Evolutionary conservation across 1,284 basidiomycete species (phyloP).

Genomic region (Pterula multifida): DNA sequence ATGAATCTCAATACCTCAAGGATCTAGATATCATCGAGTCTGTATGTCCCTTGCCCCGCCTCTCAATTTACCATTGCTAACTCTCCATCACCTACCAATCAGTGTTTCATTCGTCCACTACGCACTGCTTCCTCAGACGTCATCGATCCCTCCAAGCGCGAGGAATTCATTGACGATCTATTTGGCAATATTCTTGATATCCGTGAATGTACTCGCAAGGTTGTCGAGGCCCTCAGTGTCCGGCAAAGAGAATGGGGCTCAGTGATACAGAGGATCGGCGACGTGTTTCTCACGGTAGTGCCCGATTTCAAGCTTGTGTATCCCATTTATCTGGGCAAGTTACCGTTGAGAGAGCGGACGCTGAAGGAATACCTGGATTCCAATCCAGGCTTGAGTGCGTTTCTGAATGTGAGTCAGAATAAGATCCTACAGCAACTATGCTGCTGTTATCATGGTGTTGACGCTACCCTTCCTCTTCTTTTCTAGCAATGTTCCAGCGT

Average conservation of each 20-base stretch:
- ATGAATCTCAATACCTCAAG: slow-evolving; percentile 84
- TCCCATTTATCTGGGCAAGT: slow-evolving; percentile 75
- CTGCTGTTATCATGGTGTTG: slow-evolving; percentile 1
- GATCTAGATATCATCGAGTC: slow-evolving; percentile 81
- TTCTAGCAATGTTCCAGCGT: slow-evolving; percentile 41
- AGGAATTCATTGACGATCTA: slow-evolving; percentile 77
- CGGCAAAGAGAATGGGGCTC: slow-evolving; percentile 83
- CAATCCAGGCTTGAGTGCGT: slow-evolving; percentile 75
- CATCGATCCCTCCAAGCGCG: slow-evolving; percentile 52
- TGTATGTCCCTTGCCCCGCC: slow-evolving; percentile 22
- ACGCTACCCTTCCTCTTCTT: slow-evolving; percentile 4
- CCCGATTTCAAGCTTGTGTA: slow-evolving; percentile 84
- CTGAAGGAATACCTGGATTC: slow-evolving; percentile 77
- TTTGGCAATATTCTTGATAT: slow-evolving; percentile 84
- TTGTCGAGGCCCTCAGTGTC: slow-evolving; percentile 80
- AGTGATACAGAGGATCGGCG: slow-evolving; percentile 78
- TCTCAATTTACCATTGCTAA: neutral
- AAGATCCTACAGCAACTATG: slow-evolving; percentile 2
- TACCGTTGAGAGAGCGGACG: slow-evolving; percentile 77
- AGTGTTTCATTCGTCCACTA: slow-evolving; percentile 72
- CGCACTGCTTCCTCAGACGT: slow-evolving; percentile 61
- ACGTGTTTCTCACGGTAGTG: slow-evolving; percentile 82
- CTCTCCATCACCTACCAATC: slow-evolving; percentile 1
- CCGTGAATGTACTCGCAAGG: slow-evolving; percentile 66
- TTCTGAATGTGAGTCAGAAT: slow-evolving; percentile 85